Percentiles rank a stretch among this genome's conserved stretches.
Conservation (phyloP, 1,139 yeast species). For the Saccharomyces hybrid region DNA sequence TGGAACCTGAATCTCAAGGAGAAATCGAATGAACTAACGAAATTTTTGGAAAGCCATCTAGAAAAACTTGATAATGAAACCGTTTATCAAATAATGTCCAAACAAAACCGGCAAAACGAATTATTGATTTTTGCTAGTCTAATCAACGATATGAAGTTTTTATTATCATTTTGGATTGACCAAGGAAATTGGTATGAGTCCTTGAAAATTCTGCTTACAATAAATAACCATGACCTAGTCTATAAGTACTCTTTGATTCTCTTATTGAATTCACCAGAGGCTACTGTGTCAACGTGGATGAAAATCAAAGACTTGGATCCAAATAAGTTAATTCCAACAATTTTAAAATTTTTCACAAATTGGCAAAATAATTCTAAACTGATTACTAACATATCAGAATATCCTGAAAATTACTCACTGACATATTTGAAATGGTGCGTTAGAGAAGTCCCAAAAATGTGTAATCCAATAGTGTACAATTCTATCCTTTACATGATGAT, state of each 20-base stretch:
- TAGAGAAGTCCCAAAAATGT: constrained; percentile 38
- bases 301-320: constrained; percentile 44
- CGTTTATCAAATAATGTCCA: constrained; percentile 61
- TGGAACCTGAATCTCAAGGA: constrained; percentile 17
- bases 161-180: constrained; percentile 61
- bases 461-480: constrained; percentile 54
- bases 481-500: constrained; percentile 67
- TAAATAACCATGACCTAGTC: constrained; percentile 46
- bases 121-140: constrained; percentile 61
- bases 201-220: constrained; percentile 37
- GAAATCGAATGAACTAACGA: constrained; percentile 37
- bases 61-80: constrained; percentile 52
- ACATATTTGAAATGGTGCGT: constrained; percentile 57
- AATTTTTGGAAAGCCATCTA: constrained; percentile 46
- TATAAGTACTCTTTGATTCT: constrained; percentile 64
- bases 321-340: constrained; percentile 62
- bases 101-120: constrained; percentile 57
- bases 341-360: constrained; percentile 55
- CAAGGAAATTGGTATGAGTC: constrained; percentile 70
- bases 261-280: constrained; percentile 57
- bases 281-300: constrained; percentile 76
- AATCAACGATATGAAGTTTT: constrained; percentile 60
- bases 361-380: constrained; percentile 30
- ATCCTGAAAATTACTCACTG: constrained; percentile 51
- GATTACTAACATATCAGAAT: constrained; percentile 19